Conservation (phyloP, 1,284 basidiomycete genomes). For the Omphalotus olearius region DNA sequence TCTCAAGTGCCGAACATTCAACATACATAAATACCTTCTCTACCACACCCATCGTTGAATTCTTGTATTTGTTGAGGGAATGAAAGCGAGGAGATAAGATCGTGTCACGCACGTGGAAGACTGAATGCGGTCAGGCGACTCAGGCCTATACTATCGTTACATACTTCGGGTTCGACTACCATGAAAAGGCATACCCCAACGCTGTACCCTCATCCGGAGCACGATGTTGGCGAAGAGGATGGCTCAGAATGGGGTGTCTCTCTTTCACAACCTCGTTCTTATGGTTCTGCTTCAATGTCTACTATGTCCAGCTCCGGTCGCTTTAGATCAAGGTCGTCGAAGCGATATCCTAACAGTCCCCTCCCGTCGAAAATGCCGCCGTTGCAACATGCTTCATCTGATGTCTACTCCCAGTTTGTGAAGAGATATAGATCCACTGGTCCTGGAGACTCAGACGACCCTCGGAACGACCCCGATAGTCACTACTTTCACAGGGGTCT, state of each 20-base stretch:
- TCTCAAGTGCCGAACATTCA: conserved; percentile 1
- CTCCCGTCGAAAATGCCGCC: conserved; percentile 12
- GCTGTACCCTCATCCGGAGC: conserved; percentile 63
- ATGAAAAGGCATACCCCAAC: conserved; percentile 56
- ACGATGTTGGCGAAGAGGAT: conserved; percentile 41
- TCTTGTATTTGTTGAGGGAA: background rate
- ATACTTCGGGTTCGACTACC: conserved; percentile 3
- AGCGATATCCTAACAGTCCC: conserved; percentile 25
- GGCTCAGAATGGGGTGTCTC: conserved; percentile 35
- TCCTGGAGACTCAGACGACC: conserved; percentile 48
- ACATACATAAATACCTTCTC: conserved; percentile 62
- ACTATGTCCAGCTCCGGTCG: conserved; percentile 19
- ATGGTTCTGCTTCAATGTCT: conserved; percentile 22
- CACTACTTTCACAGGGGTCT: conserved; percentile 72
- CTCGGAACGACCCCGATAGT: conserved; percentile 68
- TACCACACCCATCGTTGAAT: conserved; percentile 74
- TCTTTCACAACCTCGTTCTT: conserved; percentile 21
- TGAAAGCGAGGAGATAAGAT: background rate
- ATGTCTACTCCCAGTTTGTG: conserved; percentile 76
- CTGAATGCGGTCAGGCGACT: background rate
- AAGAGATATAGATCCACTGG: conserved; percentile 61
- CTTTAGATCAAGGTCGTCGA: conserved; percentile 29
- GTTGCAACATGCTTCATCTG: conserved; percentile 19
- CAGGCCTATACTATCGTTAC: too few relatives aligned
- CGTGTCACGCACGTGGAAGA: conserved; percentile 7